Conservation (phyloP, 371 early-diverging fungal genomes). For the Syncephalastrum racemosum region DNA sequence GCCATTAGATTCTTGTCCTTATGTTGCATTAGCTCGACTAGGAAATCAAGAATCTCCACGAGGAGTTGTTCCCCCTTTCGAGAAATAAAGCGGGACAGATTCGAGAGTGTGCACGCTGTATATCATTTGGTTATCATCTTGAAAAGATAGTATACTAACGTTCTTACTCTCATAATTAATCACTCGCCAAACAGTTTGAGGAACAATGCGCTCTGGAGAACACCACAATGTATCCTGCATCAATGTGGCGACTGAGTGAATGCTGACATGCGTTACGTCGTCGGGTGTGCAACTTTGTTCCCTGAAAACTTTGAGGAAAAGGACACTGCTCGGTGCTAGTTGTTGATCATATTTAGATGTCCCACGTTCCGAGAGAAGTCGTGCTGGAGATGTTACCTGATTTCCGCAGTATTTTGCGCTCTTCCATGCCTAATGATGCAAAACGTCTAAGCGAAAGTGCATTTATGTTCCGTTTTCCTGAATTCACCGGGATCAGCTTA, state of each 20-base stretch:
- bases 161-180: slow-evolving; percentile 51
- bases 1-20: slow-evolving; percentile 41
- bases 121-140: neutral
- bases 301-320: slow-evolving; percentile 41
- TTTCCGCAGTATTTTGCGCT: slow-evolving; percentile 47
- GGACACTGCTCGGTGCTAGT: slow-evolving; percentile 36
- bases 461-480: neutral
- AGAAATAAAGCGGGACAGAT: slow-evolving; percentile 27
- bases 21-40: slow-evolving; percentile 41
- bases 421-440: slow-evolving; percentile 30
- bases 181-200: slow-evolving; percentile 40
- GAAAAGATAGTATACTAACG: neutral
- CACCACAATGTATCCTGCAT: slow-evolving; percentile 50
- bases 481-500: slow-evolving; percentile 7
- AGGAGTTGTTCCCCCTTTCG: slow-evolving; percentile 30
- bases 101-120: slow-evolving; percentile 40
- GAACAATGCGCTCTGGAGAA: slow-evolving; percentile 43
- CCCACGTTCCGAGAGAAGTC: too few species aligned
- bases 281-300: slow-evolving; percentile 32
- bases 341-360: neutral
- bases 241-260: slow-evolving; percentile 50
- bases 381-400: slow-evolving; percentile 21
- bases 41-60: slow-evolving; percentile 42
- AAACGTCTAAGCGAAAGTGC: neutral
- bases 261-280: slow-evolving; percentile 33